phyloP scores from a whole-genome alignment of 441 rosid genomes.

The Arabidopsis hybrid region DNA sequence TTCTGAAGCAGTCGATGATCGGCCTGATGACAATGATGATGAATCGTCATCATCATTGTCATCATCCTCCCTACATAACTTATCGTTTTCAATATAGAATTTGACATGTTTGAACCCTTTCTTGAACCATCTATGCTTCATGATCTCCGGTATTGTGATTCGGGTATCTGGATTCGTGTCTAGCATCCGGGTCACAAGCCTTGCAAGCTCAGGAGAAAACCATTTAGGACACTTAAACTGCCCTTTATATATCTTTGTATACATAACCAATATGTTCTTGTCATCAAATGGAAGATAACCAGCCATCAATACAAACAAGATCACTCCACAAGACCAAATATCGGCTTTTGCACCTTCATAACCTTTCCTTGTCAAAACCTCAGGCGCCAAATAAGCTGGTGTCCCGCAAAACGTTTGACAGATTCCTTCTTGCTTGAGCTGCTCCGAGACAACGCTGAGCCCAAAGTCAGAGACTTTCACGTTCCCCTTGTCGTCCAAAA shows the following conservation, averaged over 20 bases:
- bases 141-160: slow-evolving; percentile 74
- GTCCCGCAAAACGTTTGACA: slow-evolving; percentile 90
- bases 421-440: slow-evolving; percentile 70
- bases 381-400: slow-evolving; percentile 93
- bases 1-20: slow-evolving; percentile 44
- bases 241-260: slow-evolving; percentile 82
- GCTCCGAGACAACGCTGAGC: slow-evolving; percentile 73
- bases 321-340: slow-evolving; percentile 93
- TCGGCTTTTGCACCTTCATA: slow-evolving; percentile 92
- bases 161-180: slow-evolving; percentile 78
- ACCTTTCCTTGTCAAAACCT: slow-evolving; percentile 78
- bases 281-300: slow-evolving; percentile 92
- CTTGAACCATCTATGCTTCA: slow-evolving; percentile 82
- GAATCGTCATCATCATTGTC: slow-evolving; percentile 29
- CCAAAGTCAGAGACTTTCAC: slow-evolving; percentile 94
- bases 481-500: slow-evolving; percentile 73
- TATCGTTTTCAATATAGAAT: slow-evolving; percentile 53
- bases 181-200: slow-evolving; percentile 65
- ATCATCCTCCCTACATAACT: slow-evolving; percentile 37
- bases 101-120: slow-evolving; percentile 51
- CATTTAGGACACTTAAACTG: slow-evolving; percentile 82
- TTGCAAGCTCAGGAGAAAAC: slow-evolving; percentile 75
- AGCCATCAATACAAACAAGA: slow-evolving; percentile 78
- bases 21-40: slow-evolving; percentile 39
- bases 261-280: slow-evolving; percentile 77